A percentile compares a stretch with the other conserved stretches of the same genome.
These are phyloP conservation scores for Phytopythium mirpurense DNA, from an alignment of 352 stramenopile species.

Conservation along the genomic window DNA sequence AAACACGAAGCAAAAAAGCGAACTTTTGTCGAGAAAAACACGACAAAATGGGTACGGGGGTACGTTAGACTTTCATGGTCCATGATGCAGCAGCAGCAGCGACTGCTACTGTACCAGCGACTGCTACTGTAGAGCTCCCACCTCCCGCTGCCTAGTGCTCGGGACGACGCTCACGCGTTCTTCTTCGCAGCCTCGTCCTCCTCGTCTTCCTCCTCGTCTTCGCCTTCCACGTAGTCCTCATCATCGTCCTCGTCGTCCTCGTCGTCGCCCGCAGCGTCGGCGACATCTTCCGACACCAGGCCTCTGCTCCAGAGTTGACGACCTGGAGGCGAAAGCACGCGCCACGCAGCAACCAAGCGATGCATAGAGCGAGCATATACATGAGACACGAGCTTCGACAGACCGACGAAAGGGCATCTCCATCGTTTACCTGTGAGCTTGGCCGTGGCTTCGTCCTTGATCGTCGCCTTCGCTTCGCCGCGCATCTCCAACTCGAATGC, in stretches of 20 bases:
- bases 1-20: background rate
- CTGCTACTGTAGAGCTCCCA: too few relatives aligned
- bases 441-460: constrained; percentile 64
- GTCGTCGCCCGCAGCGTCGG: constrained; percentile 18
- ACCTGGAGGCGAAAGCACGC: constrained; percentile 14
- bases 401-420: too few relatives aligned
- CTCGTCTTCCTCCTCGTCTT: constrained; percentile 27
- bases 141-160: background rate
- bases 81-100: too few relatives aligned
- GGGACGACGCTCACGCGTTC: constrained; percentile 6
- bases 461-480: constrained; percentile 27
- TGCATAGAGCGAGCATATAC: too few relatives aligned
- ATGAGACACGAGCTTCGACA: too few relatives aligned
- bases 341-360: constrained; percentile 4
- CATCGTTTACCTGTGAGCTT: constrained; percentile 86
- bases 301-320: constrained; percentile 67
- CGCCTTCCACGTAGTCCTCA: constrained; percentile 27
- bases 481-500: constrained; percentile 73
- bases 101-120: too few relatives aligned
- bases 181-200: constrained; percentile 12
- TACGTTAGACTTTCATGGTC: too few relatives aligned
- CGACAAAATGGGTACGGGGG: constrained; percentile 14
- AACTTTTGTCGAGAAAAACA: constrained; percentile 10
- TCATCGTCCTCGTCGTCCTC: constrained; percentile 29
- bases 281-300: constrained; percentile 63